These are phyloP conservation scores for Botrytis pseudocinerea DNA, from an alignment of 2,329 filamentous ascomycete genomes.

Conservation along the genomic window DNA sequence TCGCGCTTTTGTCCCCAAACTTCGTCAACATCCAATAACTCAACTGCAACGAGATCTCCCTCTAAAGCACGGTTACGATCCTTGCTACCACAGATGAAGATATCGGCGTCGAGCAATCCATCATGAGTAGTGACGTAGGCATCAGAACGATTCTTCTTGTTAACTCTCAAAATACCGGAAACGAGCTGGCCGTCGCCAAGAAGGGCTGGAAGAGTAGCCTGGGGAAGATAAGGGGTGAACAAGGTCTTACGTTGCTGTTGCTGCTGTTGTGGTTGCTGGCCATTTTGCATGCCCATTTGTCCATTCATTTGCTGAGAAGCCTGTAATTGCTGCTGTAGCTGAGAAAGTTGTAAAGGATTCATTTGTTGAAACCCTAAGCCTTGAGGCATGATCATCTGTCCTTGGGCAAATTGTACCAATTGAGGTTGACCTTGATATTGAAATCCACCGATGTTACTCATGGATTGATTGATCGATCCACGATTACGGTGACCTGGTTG, in stretches of 20 bases:
- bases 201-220: slow-evolving; percentile 88
- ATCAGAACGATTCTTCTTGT: slow-evolving; percentile 99
- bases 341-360: slow-evolving; percentile 83
- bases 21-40: slow-evolving; percentile 95
- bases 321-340: slow-evolving; percentile 83
- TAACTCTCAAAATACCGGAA: slow-evolving; percentile 92
- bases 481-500: slow-evolving; percentile 89
- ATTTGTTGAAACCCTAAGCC: slow-evolving; percentile 81
- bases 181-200: slow-evolving; percentile 91
- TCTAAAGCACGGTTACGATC: slow-evolving; percentile 96
- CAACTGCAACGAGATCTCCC: slow-evolving; percentile 91
- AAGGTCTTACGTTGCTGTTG: slow-evolving; percentile 96
- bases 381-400: slow-evolving; percentile 82
- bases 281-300: slow-evolving; percentile 67
- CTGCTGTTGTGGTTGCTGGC: slow-evolving; percentile 81
- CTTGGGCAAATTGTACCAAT: slow-evolving; percentile 79
- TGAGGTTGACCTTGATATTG: slow-evolving; percentile 87
- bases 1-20: slow-evolving; percentile 99
- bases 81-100: slow-evolving; percentile 99
- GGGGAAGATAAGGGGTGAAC: slow-evolving; percentile 95
- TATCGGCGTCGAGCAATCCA: slow-evolving; percentile 85
- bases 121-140: slow-evolving; percentile 95
- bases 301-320: slow-evolving; percentile 82
- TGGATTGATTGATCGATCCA: slow-evolving; percentile 81
- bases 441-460: slow-evolving; percentile 81